A percentile compares a stretch with the other conserved stretches of the same genome.
phyloP scores from a whole-genome alignment of 2,329 filamentous ascomycete species.

The Pseudogymnoascus sp. region DNA sequence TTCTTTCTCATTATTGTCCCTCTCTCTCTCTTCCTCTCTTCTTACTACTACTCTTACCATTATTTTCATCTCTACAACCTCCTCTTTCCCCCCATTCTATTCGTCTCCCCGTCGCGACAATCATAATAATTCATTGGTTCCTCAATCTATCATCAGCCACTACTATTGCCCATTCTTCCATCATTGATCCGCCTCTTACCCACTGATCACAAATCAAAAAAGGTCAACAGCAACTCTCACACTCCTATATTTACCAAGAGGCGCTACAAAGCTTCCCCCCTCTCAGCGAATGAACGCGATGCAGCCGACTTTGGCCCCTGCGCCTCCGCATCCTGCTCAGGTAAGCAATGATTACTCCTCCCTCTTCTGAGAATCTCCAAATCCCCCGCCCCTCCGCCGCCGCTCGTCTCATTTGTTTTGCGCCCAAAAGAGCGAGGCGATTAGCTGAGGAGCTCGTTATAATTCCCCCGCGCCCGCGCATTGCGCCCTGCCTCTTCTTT shows the following conservation, averaged over 20 bases:
- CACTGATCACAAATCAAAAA: not conserved
- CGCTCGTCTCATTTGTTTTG: not conserved
- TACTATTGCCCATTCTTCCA: not conserved
- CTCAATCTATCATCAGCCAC: not conserved
- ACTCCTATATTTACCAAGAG: not conserved
- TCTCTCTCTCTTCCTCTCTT: not conserved
- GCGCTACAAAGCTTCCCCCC: not conserved
- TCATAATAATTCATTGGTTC: not conserved
- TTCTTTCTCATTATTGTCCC: not conserved
- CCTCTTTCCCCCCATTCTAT: not conserved
- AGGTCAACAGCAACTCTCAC: not conserved
- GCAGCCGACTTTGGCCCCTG: conserved; percentile 12
- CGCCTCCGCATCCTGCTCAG: conserved; percentile 12
- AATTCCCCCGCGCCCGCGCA: conserved; percentile 2
- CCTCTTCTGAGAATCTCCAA: not conserved
- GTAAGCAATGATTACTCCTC: conserved; percentile 11
- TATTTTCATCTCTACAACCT: not conserved
- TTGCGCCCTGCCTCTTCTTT: not conserved
- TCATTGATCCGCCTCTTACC: not conserved
- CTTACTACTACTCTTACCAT: no score
- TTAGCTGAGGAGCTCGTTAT: conserved; percentile 1
- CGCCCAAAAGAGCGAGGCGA: not conserved
- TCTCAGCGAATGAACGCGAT: conserved; percentile 8
- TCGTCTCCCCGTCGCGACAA: not conserved
- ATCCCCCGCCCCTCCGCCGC: not conserved